A percentile compares a stretch with the other conserved stretches of the same genome.
phyloP scores from a whole-genome alignment of 805 yeast genomes.

The Suhomyces emberorum region DNA sequence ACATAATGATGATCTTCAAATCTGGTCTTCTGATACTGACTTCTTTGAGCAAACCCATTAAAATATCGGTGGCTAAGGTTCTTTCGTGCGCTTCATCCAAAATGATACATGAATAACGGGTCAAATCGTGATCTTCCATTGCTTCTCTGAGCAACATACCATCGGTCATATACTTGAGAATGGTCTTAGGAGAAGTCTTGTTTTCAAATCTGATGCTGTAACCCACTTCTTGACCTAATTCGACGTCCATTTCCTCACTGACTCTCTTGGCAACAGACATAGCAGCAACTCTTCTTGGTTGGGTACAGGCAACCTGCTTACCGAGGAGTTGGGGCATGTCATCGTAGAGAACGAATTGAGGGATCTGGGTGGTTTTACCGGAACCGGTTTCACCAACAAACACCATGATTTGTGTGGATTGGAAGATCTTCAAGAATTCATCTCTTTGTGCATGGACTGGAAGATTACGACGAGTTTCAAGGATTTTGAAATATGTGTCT shows the following conservation, averaged over 20 bases:
- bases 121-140: constrained; percentile 87
- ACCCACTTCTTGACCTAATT: constrained; percentile 92
- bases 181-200: constrained; percentile 73
- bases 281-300: constrained; percentile 97
- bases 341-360: constrained; percentile 90
- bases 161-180: constrained; percentile 95
- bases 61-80: constrained; percentile 91
- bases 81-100: constrained; percentile 98
- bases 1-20: constrained; percentile 89
- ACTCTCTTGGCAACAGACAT: constrained; percentile 98
- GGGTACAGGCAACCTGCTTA: constrained; percentile 91
- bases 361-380: constrained; percentile 97
- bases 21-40: constrained; percentile 78
- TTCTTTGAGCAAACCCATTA: constrained; percentile 91
- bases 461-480: constrained; percentile 74
- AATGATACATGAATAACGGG: constrained; percentile 82
- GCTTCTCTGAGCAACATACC: constrained; percentile 98
- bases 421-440: constrained; percentile 82
- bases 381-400: constrained; percentile 99
- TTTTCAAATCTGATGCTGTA: constrained; percentile 93
- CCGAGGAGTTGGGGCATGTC: constrained; percentile 87
- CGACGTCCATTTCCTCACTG: constrained; percentile 95
- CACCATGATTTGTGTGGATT: constrained; percentile 88
- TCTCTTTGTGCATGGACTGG: constrained; percentile 94
- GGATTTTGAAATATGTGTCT: constrained; percentile 70